Evolutionary conservation across 1,284 basidiomycete genomes (phyloP), one percentile per base, ranked within the genome.

Genomic region (Fomitopsis palustris): DNA sequence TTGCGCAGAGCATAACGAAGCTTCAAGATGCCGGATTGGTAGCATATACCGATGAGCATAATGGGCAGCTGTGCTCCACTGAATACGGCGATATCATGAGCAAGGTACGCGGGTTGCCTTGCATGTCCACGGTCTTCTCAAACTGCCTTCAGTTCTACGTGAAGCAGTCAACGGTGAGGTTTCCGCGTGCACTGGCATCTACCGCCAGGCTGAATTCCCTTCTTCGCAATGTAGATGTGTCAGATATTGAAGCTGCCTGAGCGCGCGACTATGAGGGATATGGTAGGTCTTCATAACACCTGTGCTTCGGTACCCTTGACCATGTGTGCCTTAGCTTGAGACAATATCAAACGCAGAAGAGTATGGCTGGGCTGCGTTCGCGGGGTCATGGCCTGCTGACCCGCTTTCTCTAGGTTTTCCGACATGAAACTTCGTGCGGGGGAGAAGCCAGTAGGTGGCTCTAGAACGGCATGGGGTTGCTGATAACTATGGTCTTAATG

Each of bases 71-170:
- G 37, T 69, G 67, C 19, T 83, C 84, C 1, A 93, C 91, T 2
- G 84, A 90, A 57, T 92, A 82, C 62, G 90, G 90, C 0, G 89
- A 92, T 65, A 85, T 92, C 61, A 93, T 93, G 90, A 91, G 88
- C 81, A 91, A 87, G 78, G 90, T 88, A 56, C 43, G 77, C 45
- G 38, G 14, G 31, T 19, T 47, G 45, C 41, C 49, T n/a, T n/a
- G 57, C 38, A 59, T 27, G 16, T 47, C 14, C 33, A 51, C 53
- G 47, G 21, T 27, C 54, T 58, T 45, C 54, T 47, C 38, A 43
- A 19, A 3, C 7, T 55, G 27, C 27, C 35, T 53, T 25, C 62
- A 88, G 90, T 86, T 89, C 63, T 92, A 92, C 64, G 83, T 92
- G 39, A 81, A 84, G 25, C 86, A 88, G 66, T 73, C 80, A 7